Percentiles rank a stretch among this genome's conserved stretches.
phyloP scores from a whole-genome alignment of 176 grass and related monocot genomes.

The Musa itinerans region DNA sequence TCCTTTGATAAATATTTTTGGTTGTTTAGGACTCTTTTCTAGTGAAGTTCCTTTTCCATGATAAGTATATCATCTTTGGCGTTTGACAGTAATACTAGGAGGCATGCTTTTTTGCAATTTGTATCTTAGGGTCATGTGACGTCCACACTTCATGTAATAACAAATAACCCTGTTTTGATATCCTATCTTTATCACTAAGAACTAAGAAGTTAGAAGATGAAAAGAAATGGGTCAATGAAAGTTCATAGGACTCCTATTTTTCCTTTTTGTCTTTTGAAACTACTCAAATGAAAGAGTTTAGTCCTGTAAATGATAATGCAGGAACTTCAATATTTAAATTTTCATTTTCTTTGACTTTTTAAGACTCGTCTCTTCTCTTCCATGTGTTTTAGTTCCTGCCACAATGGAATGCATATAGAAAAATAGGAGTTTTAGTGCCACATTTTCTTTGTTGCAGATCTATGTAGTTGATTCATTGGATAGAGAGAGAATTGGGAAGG shows the following conservation, averaged over 20 bases:
- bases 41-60: too few species aligned
- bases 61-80: too few species aligned
- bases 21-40: too few species aligned
- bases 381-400: neutral
- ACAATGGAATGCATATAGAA: neutral
- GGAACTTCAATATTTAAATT: neutral
- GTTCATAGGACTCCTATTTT: neutral
- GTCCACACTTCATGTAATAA: too few species aligned
- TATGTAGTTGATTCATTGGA: constrained; percentile 96
- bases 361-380: neutral
- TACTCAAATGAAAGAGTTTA: neutral
- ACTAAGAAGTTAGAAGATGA: neutral
- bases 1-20: too few species aligned
- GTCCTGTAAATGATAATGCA: neutral
- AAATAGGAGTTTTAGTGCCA: neutral
- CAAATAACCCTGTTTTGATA: neutral
- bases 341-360: neutral
- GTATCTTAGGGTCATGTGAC: too few species aligned
- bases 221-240: neutral
- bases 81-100: too few species aligned
- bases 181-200: neutral
- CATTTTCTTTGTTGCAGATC: constrained; percentile 39
- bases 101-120: too few species aligned
- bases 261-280: neutral
- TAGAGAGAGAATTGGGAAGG: constrained; percentile 78